phyloP scores from a whole-genome alignment of 352 stramenopile genomes.

The Phytophthora kernoviae region DNA sequence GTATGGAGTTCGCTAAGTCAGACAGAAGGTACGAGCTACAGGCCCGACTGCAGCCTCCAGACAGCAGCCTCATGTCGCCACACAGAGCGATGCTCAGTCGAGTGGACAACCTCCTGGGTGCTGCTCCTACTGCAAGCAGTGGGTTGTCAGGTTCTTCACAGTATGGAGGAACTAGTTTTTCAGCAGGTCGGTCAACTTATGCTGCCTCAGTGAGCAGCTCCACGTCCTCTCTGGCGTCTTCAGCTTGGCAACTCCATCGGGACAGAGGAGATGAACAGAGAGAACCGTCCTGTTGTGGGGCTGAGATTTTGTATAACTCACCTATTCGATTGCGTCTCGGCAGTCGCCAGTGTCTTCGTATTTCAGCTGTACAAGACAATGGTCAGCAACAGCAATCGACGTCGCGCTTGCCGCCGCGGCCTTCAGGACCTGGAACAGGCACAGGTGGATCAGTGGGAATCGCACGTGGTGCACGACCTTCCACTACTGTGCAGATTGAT shows the following conservation, averaged over 20 bases:
- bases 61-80: slow-evolving; percentile 51
- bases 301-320: slow-evolving; percentile 77
- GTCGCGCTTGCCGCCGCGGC: slow-evolving; percentile 35
- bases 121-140: slow-evolving; percentile 12
- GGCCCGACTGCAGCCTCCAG: background rate
- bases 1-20: slow-evolving; percentile 12
- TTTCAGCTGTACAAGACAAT: slow-evolving; percentile 34
- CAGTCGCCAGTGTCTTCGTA: slow-evolving; percentile 71
- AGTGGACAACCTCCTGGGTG: slow-evolving; percentile 57
- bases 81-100: slow-evolving; percentile 66
- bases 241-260: slow-evolving; percentile 21
- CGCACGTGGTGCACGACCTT: slow-evolving; percentile 16
- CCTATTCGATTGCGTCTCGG: slow-evolving; percentile 69
- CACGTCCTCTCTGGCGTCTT: slow-evolving; percentile 15
- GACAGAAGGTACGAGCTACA: slow-evolving; percentile 6
- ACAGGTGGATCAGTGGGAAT: slow-evolving; percentile 19
- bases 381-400: slow-evolving; percentile 8
- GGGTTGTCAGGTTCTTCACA: slow-evolving; percentile 17
- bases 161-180: slow-evolving; percentile 21
- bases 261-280: slow-evolving; percentile 44
- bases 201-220: slow-evolving; percentile 17
- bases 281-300: slow-evolving; percentile 67
- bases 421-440: slow-evolving; percentile 14
- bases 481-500: slow-evolving; percentile 44
- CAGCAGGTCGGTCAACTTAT: slow-evolving; percentile 11